Evolutionary conservation across 495 filamentous ascomycete species (phyloP).

Genomic region (Penicillium simplicissimum): DNA sequence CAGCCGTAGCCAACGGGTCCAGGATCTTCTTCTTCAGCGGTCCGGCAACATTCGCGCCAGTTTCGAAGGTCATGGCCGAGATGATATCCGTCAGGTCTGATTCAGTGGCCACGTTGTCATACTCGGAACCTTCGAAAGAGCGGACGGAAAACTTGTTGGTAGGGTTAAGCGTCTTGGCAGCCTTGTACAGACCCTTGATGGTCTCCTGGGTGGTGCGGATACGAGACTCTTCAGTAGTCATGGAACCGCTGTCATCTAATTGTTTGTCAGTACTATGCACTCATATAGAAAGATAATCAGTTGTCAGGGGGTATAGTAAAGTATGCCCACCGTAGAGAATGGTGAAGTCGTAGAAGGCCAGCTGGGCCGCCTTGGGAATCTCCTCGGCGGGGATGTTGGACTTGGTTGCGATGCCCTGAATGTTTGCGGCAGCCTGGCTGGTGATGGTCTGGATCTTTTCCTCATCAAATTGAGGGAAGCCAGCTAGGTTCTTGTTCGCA

Average conservation of each 20-base stretch:
- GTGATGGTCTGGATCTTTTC: neutral
- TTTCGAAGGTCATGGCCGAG: neutral
- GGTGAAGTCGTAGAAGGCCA: neutral
- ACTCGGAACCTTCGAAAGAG: neutral
- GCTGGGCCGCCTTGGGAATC: neutral
- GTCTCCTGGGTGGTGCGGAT: neutral
- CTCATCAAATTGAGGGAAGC: neutral
- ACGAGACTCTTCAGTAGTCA: neutral
- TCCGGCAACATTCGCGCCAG: neutral
- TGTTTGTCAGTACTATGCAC: neutral
- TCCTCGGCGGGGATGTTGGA: neutral
- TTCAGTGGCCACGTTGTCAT: neutral
- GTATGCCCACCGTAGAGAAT: neutral
- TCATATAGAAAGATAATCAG: too few species aligned
- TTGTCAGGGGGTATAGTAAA: too few species aligned
- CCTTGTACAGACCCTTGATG: neutral
- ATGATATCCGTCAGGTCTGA: neutral
- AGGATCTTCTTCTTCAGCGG: neutral
- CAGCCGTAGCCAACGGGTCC: neutral
- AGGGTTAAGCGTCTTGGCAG: neutral
- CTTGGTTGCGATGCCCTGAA: neutral
- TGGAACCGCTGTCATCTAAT: neutral
- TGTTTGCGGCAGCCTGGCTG: neutral
- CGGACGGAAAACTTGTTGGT: neutral
- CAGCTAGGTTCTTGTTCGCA: neutral